phyloP scores from a whole-genome alignment of 169 alveolate species.

The Cryptosporidium felis region DNA sequence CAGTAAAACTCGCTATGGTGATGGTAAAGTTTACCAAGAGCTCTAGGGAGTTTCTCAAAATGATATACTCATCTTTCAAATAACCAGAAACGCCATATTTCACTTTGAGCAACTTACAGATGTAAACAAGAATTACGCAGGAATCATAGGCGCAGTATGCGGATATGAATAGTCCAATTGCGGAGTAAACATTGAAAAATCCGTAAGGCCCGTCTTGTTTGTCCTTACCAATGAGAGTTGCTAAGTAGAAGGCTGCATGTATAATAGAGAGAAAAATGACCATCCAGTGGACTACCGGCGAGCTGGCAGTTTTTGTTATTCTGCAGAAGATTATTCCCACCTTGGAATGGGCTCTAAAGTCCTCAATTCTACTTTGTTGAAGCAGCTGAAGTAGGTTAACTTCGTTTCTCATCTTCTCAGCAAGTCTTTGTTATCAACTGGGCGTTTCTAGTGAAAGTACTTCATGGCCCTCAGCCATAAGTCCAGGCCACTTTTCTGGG shows the following conservation, averaged over 20 bases:
- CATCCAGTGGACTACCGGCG: conserved; percentile 34
- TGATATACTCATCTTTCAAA: not conserved
- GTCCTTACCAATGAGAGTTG: not conserved
- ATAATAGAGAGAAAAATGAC: conserved; percentile 26
- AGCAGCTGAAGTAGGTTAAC: conserved; percentile 16
- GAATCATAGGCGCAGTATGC: conserved; percentile 50
- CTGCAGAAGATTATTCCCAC: not conserved
- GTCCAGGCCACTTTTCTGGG: no score
- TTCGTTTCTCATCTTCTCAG: no score
- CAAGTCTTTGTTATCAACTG: no score
- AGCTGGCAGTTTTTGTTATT: conserved; percentile 2
- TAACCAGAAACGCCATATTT: conserved; percentile 4
- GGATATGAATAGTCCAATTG: not conserved
- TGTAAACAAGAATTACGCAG: not conserved
- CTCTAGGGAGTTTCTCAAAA: conserved; percentile 20
- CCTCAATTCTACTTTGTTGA: conserved; percentile 2
- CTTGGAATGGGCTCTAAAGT: conserved; percentile 7
- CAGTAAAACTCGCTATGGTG: not conserved
- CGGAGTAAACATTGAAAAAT: not conserved
- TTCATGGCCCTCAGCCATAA: no score
- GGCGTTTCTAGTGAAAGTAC: no score
- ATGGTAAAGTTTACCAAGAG: not conserved
- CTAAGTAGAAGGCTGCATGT: not conserved
- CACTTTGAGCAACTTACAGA: not conserved
- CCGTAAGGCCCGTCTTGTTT: not conserved